phyloP scores from a whole-genome alignment of 2,329 filamentous ascomycete genomes.

The Neoascochyta sp. region DNA sequence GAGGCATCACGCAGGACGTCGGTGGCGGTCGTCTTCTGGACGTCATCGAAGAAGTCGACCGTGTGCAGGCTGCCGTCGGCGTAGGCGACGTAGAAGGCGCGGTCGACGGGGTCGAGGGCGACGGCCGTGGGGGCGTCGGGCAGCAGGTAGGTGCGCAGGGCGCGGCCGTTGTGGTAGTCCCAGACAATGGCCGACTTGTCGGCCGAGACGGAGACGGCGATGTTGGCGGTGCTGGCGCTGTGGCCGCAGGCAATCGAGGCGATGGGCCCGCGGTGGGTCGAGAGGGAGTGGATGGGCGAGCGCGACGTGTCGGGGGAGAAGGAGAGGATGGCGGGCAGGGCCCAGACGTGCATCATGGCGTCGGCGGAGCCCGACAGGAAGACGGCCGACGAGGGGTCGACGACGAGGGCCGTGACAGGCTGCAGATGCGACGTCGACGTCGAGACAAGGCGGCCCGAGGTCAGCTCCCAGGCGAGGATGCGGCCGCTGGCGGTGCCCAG shows the following conservation, averaged over 20 bases:
- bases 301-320: slow-evolving; percentile 52
- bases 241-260: slow-evolving; percentile 62
- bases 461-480: slow-evolving; percentile 88
- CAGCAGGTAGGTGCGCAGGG: slow-evolving; percentile 78
- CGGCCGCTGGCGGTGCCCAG: slow-evolving; percentile 82
- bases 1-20: slow-evolving; percentile 50
- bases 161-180: slow-evolving; percentile 78
- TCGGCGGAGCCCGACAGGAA: slow-evolving; percentile 78
- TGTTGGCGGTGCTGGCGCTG: slow-evolving; percentile 68
- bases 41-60: slow-evolving; percentile 66
- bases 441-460: slow-evolving; percentile 71
- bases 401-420: slow-evolving; percentile 69
- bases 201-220: slow-evolving; percentile 77
- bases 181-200: slow-evolving; percentile 90
- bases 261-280: slow-evolving; percentile 71
- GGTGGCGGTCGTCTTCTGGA: slow-evolving; percentile 36
- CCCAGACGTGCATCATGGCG: slow-evolving; percentile 91
- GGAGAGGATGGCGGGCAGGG: slow-evolving; percentile 68
- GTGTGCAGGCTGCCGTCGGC: slow-evolving; percentile 77
- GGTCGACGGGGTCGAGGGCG: slow-evolving; percentile 74
- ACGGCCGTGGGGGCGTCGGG: slow-evolving; percentile 69
- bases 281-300: slow-evolving; percentile 73
- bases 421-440: slow-evolving; percentile 77
- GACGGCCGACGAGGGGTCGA: slow-evolving; percentile 67
- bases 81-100: slow-evolving; percentile 76